These are phyloP conservation scores for Cornus suecica DNA, from an alignment of 148 eudicot species.

Conservation along the genomic window DNA sequence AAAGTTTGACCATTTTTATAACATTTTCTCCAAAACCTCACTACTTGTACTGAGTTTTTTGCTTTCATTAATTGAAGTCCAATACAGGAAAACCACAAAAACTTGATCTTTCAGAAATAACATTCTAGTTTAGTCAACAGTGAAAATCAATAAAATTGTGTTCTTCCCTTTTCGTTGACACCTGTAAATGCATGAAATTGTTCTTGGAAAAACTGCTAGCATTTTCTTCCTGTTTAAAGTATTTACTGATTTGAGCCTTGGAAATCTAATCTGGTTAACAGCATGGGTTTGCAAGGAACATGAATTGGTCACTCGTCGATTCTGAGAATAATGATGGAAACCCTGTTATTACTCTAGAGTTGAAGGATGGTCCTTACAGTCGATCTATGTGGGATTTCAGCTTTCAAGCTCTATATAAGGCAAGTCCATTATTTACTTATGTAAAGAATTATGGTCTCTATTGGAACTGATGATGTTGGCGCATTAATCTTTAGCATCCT, in stretches of 20 bases:
- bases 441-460: neutral
- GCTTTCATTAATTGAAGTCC: neutral
- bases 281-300: slow-evolving; percentile 98
- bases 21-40: neutral
- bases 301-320: slow-evolving; percentile 71
- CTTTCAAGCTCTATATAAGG: slow-evolving; percentile 88
- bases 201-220: neutral
- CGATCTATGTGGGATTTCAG: slow-evolving; percentile 98
- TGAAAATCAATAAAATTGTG: neutral
- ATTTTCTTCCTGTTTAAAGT: neutral
- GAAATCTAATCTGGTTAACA: slow-evolving; percentile 32
- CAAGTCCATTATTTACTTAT: slow-evolving; percentile 10
- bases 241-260: slow-evolving; percentile 6
- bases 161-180: neutral
- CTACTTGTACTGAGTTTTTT: slow-evolving; percentile 1
- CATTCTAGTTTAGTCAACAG: neutral
- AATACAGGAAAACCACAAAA: neutral
- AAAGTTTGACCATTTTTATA: neutral
- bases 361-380: slow-evolving; percentile 74
- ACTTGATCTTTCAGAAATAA: neutral
- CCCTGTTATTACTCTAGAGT: slow-evolving; percentile 70
- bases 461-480: neutral
- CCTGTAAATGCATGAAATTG: neutral
- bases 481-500: neutral
- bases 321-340: slow-evolving; percentile 69